These are phyloP conservation scores for Datisca glomerata DNA, from an alignment of 306 rosid genomes.

Conservation along the genomic window DNA sequence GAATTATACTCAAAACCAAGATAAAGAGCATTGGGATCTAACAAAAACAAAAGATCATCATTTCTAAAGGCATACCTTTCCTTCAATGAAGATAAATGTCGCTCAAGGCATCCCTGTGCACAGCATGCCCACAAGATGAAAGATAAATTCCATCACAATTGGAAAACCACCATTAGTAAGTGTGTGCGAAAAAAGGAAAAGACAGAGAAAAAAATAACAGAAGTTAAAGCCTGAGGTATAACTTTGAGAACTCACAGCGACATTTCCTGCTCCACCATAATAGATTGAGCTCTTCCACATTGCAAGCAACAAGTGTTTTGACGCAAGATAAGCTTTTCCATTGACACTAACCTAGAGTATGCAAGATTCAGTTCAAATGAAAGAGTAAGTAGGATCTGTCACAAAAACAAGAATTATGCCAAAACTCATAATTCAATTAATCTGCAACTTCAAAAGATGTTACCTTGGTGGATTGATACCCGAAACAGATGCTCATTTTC, in stretches of 20 bases:
- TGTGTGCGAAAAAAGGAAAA: too few relatives aligned
- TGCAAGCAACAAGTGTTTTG: constrained; percentile 52
- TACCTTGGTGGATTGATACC: too few relatives aligned
- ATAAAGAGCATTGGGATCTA: constrained; percentile 4
- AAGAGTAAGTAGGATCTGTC: too few relatives aligned
- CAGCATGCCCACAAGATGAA: constrained; percentile 98
- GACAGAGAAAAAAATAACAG: constrained; percentile 1
- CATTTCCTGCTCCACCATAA: constrained; percentile 88
- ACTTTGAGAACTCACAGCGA: constrained; percentile 57
- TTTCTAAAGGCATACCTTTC: constrained; percentile 50
- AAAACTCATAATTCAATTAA: too few relatives aligned
- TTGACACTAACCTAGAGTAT: constrained; percentile 77
- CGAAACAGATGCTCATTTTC: too few relatives aligned
- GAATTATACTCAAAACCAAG: too few relatives aligned
- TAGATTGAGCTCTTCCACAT: constrained; percentile 78
- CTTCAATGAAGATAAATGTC: constrained; percentile 71
- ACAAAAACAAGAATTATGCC: too few relatives aligned
- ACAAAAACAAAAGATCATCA: background rate
- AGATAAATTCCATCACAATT: constrained; percentile 84
- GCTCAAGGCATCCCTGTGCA: constrained; percentile 87
- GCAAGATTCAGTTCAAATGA: constrained; percentile 16
- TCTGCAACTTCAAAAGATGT: too few relatives aligned
- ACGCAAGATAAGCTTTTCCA: constrained; percentile 59
- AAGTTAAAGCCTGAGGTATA: constrained; percentile 5
- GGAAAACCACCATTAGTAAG: too few relatives aligned